Conservation (phyloP, 345 rosid species). For the Turnera subulata region DNA sequence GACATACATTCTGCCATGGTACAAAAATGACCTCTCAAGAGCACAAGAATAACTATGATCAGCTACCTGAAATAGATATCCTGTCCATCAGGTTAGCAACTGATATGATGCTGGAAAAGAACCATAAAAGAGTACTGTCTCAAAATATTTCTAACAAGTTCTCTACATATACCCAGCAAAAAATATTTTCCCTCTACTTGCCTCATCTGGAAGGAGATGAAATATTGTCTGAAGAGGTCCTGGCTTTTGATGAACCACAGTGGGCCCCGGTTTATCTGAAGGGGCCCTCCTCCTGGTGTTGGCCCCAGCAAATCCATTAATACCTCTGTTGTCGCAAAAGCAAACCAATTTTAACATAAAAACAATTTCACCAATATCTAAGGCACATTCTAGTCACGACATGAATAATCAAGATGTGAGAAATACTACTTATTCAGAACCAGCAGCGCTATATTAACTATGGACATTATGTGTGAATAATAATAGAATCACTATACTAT, state of each 20-base stretch:
- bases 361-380: neutral
- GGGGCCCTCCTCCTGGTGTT: slow-evolving; percentile 64
- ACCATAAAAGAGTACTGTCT: neutral
- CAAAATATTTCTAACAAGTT: too few species aligned
- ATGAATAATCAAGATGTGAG: neutral
- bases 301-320: slow-evolving; percentile 73
- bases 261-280: slow-evolving; percentile 74
- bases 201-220: slow-evolving; percentile 89
- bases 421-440: neutral
- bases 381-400: neutral
- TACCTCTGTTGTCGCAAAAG: slow-evolving; percentile 35
- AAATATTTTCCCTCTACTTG: slow-evolving; percentile 14
- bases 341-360: neutral
- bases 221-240: slow-evolving; percentile 94
- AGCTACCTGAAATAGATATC: slow-evolving; percentile 52
- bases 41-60: slow-evolving; percentile 96
- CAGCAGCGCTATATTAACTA: too few species aligned
- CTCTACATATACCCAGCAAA: too few species aligned
- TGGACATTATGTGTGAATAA: too few species aligned
- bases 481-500: too few species aligned
- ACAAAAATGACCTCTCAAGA: slow-evolving; percentile 93
- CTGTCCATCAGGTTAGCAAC: slow-evolving; percentile 16
- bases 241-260: slow-evolving; percentile 93
- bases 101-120: neutral
- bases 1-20: slow-evolving; percentile 98